Conservation (phyloP, 1,139 yeast species). For the Diutina pseudorugosa region DNA sequence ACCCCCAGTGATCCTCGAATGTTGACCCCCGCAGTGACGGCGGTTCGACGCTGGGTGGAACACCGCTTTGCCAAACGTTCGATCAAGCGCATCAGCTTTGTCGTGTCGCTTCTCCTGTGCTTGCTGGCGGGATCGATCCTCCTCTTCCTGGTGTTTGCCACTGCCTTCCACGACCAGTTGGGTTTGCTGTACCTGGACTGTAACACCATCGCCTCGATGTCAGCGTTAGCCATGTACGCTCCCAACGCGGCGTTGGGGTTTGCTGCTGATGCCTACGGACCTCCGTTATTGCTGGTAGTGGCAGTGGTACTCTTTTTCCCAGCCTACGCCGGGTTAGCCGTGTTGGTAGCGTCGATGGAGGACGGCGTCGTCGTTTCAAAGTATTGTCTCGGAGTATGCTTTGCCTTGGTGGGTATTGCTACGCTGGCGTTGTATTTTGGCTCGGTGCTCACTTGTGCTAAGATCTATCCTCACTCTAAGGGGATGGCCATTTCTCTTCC, state of each 20-base stretch:
- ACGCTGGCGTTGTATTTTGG: constrained; percentile 74
- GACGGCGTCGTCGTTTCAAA: constrained; percentile 9
- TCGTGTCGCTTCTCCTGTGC: constrained; percentile 39
- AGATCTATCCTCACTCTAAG: constrained; percentile 60
- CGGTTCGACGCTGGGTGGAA: neutral
- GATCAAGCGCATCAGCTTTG: constrained; percentile 24
- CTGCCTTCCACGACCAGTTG: constrained; percentile 46
- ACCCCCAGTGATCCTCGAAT: neutral
- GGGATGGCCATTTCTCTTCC: constrained; percentile 83
- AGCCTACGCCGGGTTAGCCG: constrained; percentile 42
- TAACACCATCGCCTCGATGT: constrained; percentile 64
- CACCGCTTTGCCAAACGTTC: neutral
- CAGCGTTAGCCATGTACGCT: constrained; percentile 74
- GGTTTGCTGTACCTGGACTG: constrained; percentile 60
- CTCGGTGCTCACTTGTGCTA: constrained; percentile 73
- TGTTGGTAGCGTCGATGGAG: constrained; percentile 7
- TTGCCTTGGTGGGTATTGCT: constrained; percentile 58
- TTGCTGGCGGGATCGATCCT: constrained; percentile 73
- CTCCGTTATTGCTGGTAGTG: constrained; percentile 55
- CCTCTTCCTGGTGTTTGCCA: constrained; percentile 68
- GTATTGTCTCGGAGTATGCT: constrained; percentile 19
- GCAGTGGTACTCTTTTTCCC: constrained; percentile 61
- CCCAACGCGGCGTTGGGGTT: constrained; percentile 78
- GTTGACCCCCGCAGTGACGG: neutral
- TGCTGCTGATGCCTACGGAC: constrained; percentile 76